Evolutionary conservation across 2,329 filamentous ascomycete genomes (phyloP), one percentile per base, ranked within the genome.

Genomic region (Cercospora sojina): DNA sequence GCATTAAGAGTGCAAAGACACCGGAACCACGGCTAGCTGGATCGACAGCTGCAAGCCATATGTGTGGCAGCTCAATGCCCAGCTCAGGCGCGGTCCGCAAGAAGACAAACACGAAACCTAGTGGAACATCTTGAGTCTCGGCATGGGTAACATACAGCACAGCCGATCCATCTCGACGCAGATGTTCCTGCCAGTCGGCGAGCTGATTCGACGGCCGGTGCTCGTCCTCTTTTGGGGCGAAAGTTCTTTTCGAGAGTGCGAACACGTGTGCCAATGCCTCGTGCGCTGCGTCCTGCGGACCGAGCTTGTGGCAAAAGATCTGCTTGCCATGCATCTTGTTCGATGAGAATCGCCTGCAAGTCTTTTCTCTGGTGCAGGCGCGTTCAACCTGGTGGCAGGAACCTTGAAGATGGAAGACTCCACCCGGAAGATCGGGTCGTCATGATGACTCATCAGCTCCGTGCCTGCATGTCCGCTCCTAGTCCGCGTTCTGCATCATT

Each of bases 31-130:
- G 43, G 47, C 63, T 65, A 13, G 27, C 31, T 20, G 63, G 47
- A 56, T 43, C 56, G 13, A 65, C 63, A 29, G 18, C 63, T 25
- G 63, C 63, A 20, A 65, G 43, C 63, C 63, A 65, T 13, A 65
- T 60, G 25, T 65, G 63, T 12, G 57, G 63, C 18, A 65, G 53
- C 18, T 32, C 35, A 25, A 35, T 4, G 9, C 59, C 38, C 32
- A 66, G 49, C 27, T 66, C 64, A 18, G 63, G 63, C 20, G 63
- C 63, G 16, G 53, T 62, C 12, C 38, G 32, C 32, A 25, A 35
- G 16, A 64, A 6, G 25, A 60, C 27, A 29, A 60, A 60, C n/a
- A 60, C 23, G 38, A 60, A 60, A 16, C 58, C 58, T 27, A 60
- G 32, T 29, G 58, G 58, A 18, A 31, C 25, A 7, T 32, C 12